Base-by-base conservation (phyloP, 768 basidiomycete species). In the Tephrocybe sp. region DNA sequence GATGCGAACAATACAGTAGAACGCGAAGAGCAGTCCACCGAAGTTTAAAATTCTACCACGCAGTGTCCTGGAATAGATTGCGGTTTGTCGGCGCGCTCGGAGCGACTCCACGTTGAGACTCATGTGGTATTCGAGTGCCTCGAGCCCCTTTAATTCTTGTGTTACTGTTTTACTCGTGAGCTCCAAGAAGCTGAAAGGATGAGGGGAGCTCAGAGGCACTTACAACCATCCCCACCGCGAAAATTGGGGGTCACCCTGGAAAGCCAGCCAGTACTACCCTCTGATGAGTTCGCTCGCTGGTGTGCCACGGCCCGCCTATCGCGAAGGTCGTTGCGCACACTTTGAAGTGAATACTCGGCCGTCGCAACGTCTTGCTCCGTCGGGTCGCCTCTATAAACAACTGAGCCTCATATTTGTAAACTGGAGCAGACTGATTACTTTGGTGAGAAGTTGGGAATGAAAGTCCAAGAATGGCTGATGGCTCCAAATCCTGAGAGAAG, bases 401-500 rank as follows among this genome's bases (percentile, higher is more conserved):
- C 22, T 24, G 32, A 22, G 18, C 27, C 31, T 45, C 6, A 22
- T 12, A n/a, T 3, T 24, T 42, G 3, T 19, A 11, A 27, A 5
- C 22, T 16, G 34, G 13, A 32, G 3, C n/a, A 49, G 15, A 22
- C 15, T 11, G 16, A 64, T 36, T 60, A 69, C 63, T 55, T 54
- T 2, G 50, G 57, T 5, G 69, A 70, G 15, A 72, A 55, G 30
- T 70, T 62, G 0, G 82, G 82, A 11, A 86, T 62, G 58, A 76
- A 82, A 5, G 66, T 68, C 86, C 87, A 88, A 0, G 82, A 77
- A 38, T 79, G 84, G 54, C 76, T 82, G 40, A 87, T 73, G 3
- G 88, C 84, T 54, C 89, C 89, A 53, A 89, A 86, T 0, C 91
- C 91, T 0, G 90, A 89, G 5, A 93, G 72, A 2, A 84, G 61